A percentile compares a stretch with the other conserved stretches of the same genome.
Conservation (phyloP, 2,329 filamentous ascomycete species). For the Aspergillus tamarii region DNA sequence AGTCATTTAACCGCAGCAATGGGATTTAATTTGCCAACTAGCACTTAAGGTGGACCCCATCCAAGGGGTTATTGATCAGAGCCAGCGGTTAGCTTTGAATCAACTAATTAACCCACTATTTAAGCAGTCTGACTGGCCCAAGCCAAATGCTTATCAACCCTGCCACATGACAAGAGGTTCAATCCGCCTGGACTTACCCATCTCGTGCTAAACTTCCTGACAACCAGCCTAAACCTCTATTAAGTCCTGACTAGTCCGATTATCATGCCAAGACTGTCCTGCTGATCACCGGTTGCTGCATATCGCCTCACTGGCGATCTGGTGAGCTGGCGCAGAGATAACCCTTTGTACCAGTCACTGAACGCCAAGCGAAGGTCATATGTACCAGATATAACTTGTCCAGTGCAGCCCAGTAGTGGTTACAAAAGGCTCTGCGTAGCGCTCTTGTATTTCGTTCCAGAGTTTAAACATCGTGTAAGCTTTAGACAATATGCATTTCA, state of each 20-base stretch:
- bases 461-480: background rate
- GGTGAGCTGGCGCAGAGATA: background rate
- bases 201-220: constrained; percentile 8
- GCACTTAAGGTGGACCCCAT: background rate
- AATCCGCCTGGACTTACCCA: constrained; percentile 19
- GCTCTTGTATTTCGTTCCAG: background rate
- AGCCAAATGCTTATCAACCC: constrained; percentile 6
- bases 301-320: constrained; percentile 1
- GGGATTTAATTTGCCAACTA: background rate
- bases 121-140: background rate
- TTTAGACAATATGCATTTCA: constrained; percentile 4
- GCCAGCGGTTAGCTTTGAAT: background rate
- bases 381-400: background rate
- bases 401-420: background rate
- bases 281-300: constrained; percentile 1
- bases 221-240: background rate
- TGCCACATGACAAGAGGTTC: background rate
- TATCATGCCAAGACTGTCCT: constrained; percentile 9
- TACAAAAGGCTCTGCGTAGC: background rate
- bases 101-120: background rate
- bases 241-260: background rate
- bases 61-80: background rate
- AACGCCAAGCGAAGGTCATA: background rate
- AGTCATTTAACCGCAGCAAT: background rate
- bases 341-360: background rate